Percentiles rank a stretch among this genome's conserved stretches.
These are phyloP conservation scores for Hibiscus mutabilis DNA, from an alignment of 345 rosid genomes.

Conservation along the genomic window DNA sequence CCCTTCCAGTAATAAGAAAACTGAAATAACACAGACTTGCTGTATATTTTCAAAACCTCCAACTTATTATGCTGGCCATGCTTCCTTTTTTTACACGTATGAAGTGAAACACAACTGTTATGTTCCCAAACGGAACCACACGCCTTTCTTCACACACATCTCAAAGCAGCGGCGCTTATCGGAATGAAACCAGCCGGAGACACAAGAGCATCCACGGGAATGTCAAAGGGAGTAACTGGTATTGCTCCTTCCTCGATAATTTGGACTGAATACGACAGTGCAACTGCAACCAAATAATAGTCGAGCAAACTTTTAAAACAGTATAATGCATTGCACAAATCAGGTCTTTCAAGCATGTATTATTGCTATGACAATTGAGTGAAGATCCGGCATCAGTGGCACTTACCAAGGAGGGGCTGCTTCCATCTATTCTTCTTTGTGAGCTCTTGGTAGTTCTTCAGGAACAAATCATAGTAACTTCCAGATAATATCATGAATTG, in stretches of 20 bases:
- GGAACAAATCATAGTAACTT: conserved; percentile 78
- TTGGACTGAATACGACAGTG: conserved; percentile 78
- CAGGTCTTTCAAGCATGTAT: neutral
- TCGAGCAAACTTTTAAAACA: neutral
- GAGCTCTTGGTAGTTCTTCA: conserved; percentile 62
- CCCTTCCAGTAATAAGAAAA: neutral
- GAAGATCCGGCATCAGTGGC: neutral
- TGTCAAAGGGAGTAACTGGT: conserved; percentile 55
- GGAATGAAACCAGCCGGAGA: conserved; percentile 64
- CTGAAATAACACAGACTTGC: neutral
- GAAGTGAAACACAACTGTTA: neutral
- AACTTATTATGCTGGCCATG: neutral
- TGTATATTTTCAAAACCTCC: neutral
- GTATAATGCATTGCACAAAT: neutral
- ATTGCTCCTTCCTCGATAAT: conserved; percentile 60
- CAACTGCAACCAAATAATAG: conserved; percentile 44
- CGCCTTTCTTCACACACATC: conserved; percentile 1
- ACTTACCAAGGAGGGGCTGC: conserved; percentile 68
- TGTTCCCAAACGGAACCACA: neutral
- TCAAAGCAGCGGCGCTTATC: conserved; percentile 43
- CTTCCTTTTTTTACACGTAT: neutral
- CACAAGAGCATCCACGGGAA: conserved; percentile 68
- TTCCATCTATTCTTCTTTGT: conserved; percentile 64
- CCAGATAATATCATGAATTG: conserved; percentile 1
- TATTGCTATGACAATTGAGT: neutral